These are phyloP conservation scores for Suillus subalutaceus DNA, from an alignment of 768 basidiomycete genomes.

Conservation along the genomic window DNA sequence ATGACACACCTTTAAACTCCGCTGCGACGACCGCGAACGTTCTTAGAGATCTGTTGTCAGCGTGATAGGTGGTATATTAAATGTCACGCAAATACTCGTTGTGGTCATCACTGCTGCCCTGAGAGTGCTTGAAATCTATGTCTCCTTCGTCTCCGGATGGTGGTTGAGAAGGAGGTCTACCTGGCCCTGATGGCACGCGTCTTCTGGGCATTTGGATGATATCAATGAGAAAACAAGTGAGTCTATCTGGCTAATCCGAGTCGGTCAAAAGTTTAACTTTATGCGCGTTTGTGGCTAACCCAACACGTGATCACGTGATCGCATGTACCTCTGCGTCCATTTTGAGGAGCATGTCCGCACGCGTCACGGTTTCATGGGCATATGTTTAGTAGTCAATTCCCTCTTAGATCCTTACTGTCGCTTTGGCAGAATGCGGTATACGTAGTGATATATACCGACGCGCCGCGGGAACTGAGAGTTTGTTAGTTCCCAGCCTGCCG, in stretches of 20 bases:
- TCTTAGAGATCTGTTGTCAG: slow-evolving; percentile 13
- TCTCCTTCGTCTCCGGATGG: slow-evolving; percentile 14
- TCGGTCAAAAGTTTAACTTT: neutral
- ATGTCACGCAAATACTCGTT: slow-evolving; percentile 25
- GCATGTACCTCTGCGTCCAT: too few species aligned
- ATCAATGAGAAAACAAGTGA: neutral
- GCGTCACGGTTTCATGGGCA: too few species aligned
- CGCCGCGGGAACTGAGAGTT: neutral
- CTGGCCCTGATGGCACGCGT: slow-evolving; percentile 15
- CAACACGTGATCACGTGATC: slow-evolving; percentile 24
- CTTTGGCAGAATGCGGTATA: neutral
- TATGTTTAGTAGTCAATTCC: too few species aligned
- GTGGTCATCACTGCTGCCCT: slow-evolving; percentile 30
- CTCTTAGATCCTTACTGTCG: neutral
- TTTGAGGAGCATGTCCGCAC: too few species aligned
- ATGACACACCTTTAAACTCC: slow-evolving; percentile 31
- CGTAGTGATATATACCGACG: neutral
- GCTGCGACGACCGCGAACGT: slow-evolving; percentile 33
- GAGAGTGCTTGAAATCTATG: slow-evolving; percentile 19
- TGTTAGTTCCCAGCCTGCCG: too few species aligned
- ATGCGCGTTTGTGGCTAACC: neutral
- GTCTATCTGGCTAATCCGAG: neutral
- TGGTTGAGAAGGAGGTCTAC: neutral
- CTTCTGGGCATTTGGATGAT: slow-evolving; percentile 7
- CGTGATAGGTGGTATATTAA: neutral